A percentile compares a stretch with the other conserved stretches of the same genome.
These are phyloP conservation scores for Jamesozyma piceae DNA, from an alignment of 805 yeast genomes.

Conservation along the genomic window DNA sequence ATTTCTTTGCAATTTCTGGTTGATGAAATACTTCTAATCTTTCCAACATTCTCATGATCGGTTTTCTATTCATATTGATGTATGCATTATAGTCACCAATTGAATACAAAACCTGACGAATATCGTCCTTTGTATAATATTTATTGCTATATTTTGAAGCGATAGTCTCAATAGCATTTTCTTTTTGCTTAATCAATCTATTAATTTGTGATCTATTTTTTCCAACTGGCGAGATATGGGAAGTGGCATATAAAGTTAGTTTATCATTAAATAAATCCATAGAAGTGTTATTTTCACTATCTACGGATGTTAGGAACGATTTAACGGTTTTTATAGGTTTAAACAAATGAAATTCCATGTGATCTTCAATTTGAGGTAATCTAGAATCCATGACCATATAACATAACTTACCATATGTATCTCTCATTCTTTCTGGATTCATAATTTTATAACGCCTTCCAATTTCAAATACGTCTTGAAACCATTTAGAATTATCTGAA, in stretches of 20 bases:
- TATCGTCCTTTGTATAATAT: constrained; percentile 47
- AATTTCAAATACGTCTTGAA: constrained; percentile 58
- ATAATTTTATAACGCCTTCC: constrained; percentile 75
- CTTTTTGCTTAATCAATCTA: constrained; percentile 55
- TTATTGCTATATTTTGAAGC: constrained; percentile 38
- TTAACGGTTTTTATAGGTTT: constrained; percentile 61
- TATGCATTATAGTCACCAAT: constrained; percentile 73
- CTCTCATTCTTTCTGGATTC: constrained; percentile 78
- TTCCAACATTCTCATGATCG: constrained; percentile 53
- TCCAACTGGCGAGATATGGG: constrained; percentile 53
- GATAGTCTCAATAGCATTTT: constrained; percentile 54
- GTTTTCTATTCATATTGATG: constrained; percentile 56
- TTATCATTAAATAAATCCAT: constrained; percentile 47
- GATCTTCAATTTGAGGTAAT: constrained; percentile 56
- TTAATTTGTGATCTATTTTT: constrained; percentile 46
- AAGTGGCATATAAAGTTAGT: constrained; percentile 52
- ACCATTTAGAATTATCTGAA: constrained; percentile 64
- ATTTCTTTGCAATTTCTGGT: constrained; percentile 34
- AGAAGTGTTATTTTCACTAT: constrained; percentile 25
- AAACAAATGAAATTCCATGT: constrained; percentile 68
- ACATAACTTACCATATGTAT: constrained; percentile 67
- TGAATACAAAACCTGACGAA: constrained; percentile 65
- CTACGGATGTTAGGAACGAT: constrained; percentile 36
- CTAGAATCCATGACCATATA: constrained; percentile 83
- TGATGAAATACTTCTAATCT: constrained; percentile 41